Evolutionary conservation across 2,329 filamentous ascomycete genomes (phyloP).

Genomic region (Pestalotiopsis sp.): DNA sequence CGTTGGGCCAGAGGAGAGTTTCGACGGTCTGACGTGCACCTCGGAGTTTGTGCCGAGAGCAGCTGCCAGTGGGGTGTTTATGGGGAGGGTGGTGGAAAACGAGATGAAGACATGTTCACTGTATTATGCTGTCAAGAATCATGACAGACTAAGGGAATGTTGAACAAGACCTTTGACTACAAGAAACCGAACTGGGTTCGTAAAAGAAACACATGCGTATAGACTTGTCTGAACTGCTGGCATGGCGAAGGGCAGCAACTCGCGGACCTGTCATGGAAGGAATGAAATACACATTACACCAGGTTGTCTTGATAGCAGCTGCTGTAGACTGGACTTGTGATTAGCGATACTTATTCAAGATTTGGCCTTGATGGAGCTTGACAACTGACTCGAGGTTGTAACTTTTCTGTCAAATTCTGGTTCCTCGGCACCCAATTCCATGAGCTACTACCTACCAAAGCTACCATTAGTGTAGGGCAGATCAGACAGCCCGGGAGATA

Average conservation of each 20-base stretch:
- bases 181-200: background rate
- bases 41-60: background rate
- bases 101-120: no score
- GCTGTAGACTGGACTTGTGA: background rate
- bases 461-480: no score
- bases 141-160: no score
- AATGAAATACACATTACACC: background rate
- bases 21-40: background rate
- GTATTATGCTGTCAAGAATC: no score
- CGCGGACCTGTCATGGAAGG: background rate
- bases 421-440: background rate
- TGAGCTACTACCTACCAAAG: background rate
- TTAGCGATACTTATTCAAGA: background rate
- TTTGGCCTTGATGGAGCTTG: background rate
- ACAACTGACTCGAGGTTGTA: background rate
- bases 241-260: background rate
- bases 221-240: background rate
- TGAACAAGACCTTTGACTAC: no score
- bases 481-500: background rate
- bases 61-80: background rate
- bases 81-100: no score
- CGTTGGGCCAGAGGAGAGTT: background rate
- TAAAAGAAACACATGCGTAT: background rate
- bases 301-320: background rate
- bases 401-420: background rate